Evolutionary conservation across 2,329 filamentous ascomycete genomes (phyloP).

Genomic region (Septoria linicola): DNA sequence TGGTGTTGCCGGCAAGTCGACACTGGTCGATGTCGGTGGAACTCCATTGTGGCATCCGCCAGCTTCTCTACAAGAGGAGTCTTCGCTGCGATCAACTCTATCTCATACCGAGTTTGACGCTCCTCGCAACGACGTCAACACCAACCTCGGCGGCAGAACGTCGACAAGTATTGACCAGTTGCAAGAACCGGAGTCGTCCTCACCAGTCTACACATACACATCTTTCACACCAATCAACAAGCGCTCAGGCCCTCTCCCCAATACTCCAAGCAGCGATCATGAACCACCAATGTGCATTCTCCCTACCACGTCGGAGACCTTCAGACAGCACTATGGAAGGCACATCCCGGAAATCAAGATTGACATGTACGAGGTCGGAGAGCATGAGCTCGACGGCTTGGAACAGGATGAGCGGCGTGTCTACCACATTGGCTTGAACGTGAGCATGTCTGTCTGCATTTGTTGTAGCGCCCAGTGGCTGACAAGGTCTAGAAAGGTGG

Average conservation of each 20-base stretch:
- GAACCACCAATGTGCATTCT: neutral
- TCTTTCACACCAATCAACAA: constrained; percentile 13
- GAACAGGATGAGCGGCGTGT: constrained; percentile 21
- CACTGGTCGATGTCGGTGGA: constrained; percentile 9
- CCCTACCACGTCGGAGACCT: constrained; percentile 14
- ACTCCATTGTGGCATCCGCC: constrained; percentile 11
- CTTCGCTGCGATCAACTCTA: constrained; percentile 14
- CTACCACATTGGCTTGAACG: constrained; percentile 23
- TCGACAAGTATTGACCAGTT: neutral
- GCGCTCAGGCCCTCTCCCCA: neutral
- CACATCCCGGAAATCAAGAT: constrained; percentile 13
- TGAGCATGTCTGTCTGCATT: neutral
- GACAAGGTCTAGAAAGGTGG: constrained; percentile 16
- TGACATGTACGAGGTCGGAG: constrained; percentile 18
- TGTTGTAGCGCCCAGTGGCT: neutral
- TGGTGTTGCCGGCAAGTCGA: no score
- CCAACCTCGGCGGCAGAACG: neutral
- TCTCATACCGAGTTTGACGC: no score
- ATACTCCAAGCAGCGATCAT: neutral
- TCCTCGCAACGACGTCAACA: no score
- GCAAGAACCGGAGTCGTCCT: neutral
- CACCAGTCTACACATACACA: neutral
- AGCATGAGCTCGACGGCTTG: constrained; percentile 7
- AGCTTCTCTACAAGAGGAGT: constrained; percentile 9
- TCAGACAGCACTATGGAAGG: constrained; percentile 9